Evolutionary conservation across 2,329 filamentous ascomycete genomes (phyloP).

Genomic region (Colletotrichum simmondsii): DNA sequence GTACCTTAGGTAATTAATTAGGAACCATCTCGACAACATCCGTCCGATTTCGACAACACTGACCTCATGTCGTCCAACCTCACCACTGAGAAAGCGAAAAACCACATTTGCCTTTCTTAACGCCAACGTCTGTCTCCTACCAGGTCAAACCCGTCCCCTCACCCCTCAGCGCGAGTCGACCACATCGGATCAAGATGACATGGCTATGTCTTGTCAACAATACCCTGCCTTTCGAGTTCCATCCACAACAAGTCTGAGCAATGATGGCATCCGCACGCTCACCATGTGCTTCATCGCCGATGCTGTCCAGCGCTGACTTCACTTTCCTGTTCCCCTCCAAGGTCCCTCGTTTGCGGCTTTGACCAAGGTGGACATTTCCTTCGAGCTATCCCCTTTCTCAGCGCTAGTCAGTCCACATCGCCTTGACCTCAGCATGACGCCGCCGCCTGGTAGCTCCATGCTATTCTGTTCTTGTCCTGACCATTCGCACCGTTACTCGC

Average conservation of each 20-base stretch:
- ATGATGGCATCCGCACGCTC: neutral
- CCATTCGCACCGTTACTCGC: conserved; percentile 14
- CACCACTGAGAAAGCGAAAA: neutral
- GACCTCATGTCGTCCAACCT: neutral
- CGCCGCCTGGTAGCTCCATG: neutral
- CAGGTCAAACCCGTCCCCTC: neutral
- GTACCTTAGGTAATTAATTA: neutral
- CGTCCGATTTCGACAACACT: neutral
- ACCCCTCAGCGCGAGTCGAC: neutral
- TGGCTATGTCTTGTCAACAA: neutral
- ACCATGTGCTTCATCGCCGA: conserved; percentile 2
- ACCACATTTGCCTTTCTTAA: neutral
- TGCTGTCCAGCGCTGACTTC: neutral
- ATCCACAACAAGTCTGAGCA: neutral
- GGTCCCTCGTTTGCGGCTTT: neutral
- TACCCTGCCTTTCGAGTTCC: neutral
- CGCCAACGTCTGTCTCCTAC: neutral
- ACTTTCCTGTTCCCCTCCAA: neutral
- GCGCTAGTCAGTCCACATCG: neutral
- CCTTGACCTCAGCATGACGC: conserved; percentile 24
- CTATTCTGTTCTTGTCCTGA: conserved; percentile 8
- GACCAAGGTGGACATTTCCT: conserved; percentile 1
- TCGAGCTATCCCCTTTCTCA: neutral
- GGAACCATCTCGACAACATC: no score
- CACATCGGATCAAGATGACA: neutral